A percentile compares a stretch with the other conserved stretches of the same genome.
phyloP scores from a whole-genome alignment of 495 filamentous ascomycete genomes.

The Cercophora scortea region DNA sequence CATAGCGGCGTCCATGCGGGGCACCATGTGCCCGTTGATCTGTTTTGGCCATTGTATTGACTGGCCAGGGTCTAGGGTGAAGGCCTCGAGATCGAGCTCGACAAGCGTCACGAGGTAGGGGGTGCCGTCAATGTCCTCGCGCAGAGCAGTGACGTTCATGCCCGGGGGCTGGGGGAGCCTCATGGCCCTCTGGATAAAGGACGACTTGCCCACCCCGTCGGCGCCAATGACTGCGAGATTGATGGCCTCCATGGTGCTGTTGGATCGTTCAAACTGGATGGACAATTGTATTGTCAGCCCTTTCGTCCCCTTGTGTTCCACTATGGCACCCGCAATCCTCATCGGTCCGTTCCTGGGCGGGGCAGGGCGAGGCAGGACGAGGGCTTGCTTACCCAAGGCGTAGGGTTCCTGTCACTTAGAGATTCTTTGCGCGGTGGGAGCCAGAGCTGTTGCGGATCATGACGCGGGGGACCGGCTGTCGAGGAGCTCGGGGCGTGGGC shows the following conservation, averaged over 20 bases:
- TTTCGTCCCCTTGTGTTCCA: not conserved
- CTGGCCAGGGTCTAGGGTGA: conserved; percentile 59
- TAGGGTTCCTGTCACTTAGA: conserved; percentile 22
- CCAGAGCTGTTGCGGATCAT: conserved; percentile 29
- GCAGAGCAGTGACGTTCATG: conserved; percentile 49
- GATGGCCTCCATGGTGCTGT: conserved; percentile 50
- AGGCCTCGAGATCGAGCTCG: conserved; percentile 62
- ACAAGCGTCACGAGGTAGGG: conserved; percentile 73
- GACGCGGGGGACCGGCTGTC: conserved; percentile 14
- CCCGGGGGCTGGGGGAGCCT: conserved; percentile 54
- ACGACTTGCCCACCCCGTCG: conserved; percentile 77
- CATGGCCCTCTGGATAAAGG: conserved; percentile 75
- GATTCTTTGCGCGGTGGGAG: conserved; percentile 34
- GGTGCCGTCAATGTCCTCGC: conserved; percentile 70
- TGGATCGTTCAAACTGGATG: conserved; percentile 16
- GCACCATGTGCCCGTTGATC: conserved; percentile 56
- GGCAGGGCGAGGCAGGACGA: not conserved
- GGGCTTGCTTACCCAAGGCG: conserved; percentile 25
- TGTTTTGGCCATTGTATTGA: conserved; percentile 73
- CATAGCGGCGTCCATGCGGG: conserved; percentile 74
- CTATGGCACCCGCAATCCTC: not conserved
- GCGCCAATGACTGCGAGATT: conserved; percentile 83
- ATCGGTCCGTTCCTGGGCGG: not conserved
- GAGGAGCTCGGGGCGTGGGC: not conserved
- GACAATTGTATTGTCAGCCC: conserved; percentile 12